These are phyloP conservation scores for Hanseniaspora pseudoguilliermondii DNA, from an alignment of 805 yeast species.

Conservation along the genomic window DNA sequence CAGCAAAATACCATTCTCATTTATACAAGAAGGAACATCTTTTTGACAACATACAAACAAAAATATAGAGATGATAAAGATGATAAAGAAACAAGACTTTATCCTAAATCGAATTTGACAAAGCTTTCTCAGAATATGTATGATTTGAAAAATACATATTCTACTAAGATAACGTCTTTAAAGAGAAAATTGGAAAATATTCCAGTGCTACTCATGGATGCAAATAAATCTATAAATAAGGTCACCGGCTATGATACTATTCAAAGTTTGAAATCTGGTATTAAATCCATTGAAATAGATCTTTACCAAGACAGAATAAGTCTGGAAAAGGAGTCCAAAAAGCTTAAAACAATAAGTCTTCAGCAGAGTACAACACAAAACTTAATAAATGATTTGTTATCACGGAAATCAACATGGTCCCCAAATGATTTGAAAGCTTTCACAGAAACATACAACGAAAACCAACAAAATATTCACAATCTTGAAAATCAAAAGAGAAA, in stretches of 20 bases:
- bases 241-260: slow-evolving; percentile 83
- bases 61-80: neutral
- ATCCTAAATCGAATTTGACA: neutral
- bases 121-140: neutral
- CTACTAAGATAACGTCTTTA: slow-evolving; percentile 21
- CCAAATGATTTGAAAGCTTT: slow-evolving; percentile 69
- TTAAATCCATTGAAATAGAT: slow-evolving; percentile 42
- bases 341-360: slow-evolving; percentile 49
- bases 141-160: neutral
- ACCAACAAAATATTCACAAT: slow-evolving; percentile 54
- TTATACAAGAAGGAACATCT: neutral
- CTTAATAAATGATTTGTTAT: slow-evolving; percentile 75
- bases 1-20: neutral
- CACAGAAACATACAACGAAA: slow-evolving; percentile 67
- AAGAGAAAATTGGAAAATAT: slow-evolving; percentile 16
- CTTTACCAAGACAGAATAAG: slow-evolving; percentile 36
- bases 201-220: slow-evolving; percentile 31
- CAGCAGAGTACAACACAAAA: slow-evolving; percentile 59
- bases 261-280: slow-evolving; percentile 52
- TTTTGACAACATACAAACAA: neutral
- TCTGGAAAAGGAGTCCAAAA: slow-evolving; percentile 37
- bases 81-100: neutral
- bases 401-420: slow-evolving; percentile 74
- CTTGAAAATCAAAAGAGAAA: slow-evolving; percentile 40
- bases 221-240: slow-evolving; percentile 65